Evolutionary conservation across 306 rosid species (phyloP).

Genomic region (Neltuma alba): DNA sequence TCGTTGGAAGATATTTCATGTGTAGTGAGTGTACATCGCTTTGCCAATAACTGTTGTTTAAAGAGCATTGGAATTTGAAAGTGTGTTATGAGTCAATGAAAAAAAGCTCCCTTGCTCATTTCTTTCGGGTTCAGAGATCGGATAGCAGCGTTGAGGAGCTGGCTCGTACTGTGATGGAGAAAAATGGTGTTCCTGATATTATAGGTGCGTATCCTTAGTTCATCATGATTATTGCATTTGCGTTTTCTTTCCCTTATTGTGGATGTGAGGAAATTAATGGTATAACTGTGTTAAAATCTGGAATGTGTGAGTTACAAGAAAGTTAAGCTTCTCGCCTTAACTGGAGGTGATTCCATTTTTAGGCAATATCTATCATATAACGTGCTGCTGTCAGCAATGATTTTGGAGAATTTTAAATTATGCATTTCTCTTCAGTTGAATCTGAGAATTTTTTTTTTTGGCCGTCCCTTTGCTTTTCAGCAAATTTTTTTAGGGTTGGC

Average conservation of each 20-base stretch:
- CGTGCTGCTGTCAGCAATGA: no score
- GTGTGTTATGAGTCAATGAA: neutral
- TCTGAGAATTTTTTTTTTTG: no score
- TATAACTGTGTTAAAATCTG: neutral
- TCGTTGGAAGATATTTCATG: neutral
- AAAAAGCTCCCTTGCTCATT: neutral
- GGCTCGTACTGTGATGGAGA: slow-evolving; percentile 60
- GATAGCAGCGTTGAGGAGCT: slow-evolving; percentile 60
- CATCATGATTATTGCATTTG: neutral
- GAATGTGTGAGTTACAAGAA: neutral
- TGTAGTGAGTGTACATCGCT: neutral
- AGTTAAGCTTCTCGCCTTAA: neutral
- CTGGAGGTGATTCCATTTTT: neutral
- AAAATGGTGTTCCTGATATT: slow-evolving; percentile 69
- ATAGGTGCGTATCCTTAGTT: slow-evolving; percentile 41
- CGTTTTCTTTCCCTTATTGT: neutral
- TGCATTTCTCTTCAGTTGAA: no score
- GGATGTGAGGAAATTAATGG: neutral
- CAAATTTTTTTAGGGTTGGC: neutral
- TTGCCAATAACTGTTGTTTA: neutral
- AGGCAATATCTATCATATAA: neutral
- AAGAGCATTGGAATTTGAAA: neutral
- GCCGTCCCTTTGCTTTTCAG: neutral
- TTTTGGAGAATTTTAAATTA: no score
- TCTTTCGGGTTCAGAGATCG: slow-evolving; percentile 45